Evolutionary conservation across 495 filamentous ascomycete genomes (phyloP).

Genomic region (Terfezia boudieri): DNA sequence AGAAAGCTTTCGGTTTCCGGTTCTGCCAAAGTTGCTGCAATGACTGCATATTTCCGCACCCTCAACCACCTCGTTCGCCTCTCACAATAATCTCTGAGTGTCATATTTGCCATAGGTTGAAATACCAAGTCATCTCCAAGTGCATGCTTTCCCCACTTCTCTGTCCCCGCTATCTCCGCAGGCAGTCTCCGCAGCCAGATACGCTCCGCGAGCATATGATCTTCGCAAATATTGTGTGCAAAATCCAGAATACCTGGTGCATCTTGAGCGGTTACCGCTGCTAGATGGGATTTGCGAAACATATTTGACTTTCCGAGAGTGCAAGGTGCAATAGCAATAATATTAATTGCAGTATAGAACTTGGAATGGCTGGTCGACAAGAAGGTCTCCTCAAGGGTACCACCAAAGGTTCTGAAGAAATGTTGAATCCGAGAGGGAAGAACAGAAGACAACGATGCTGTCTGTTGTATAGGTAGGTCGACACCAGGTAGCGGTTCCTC

Average conservation of each 20-base stretch:
- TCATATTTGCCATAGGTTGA: slow-evolving; percentile 70
- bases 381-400: slow-evolving; percentile 79
- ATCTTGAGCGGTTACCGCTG: slow-evolving; percentile 43
- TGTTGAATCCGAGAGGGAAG: slow-evolving; percentile 5
- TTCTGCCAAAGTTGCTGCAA: slow-evolving; percentile 76
- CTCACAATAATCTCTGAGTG: slow-evolving; percentile 54
- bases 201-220: slow-evolving; percentile 84
- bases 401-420: slow-evolving; percentile 28
- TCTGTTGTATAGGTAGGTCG: slow-evolving; percentile 15
- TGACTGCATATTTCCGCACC: slow-evolving; percentile 83
- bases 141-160: slow-evolving; percentile 50
- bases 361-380: slow-evolving; percentile 87
- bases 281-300: slow-evolving; percentile 82
- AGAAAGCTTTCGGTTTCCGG: slow-evolving; percentile 80
- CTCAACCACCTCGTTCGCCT: slow-evolving; percentile 78
- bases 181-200: slow-evolving; percentile 46
- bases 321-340: slow-evolving; percentile 72
- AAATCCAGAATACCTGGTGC: slow-evolving; percentile 70
- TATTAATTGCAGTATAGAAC: slow-evolving; percentile 96
- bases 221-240: slow-evolving; percentile 89
- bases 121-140: slow-evolving; percentile 69
- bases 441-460: slow-evolving; percentile 12
- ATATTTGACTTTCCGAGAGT: slow-evolving; percentile 96
- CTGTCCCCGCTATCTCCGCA: slow-evolving; percentile 25
- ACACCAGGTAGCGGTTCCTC: slow-evolving; percentile 20